Percentiles rank a stretch among this genome's conserved stretches.
These are phyloP conservation scores for Podila epicladia DNA, from an alignment of 192 early-diverging fungal species.

Conservation along the genomic window DNA sequence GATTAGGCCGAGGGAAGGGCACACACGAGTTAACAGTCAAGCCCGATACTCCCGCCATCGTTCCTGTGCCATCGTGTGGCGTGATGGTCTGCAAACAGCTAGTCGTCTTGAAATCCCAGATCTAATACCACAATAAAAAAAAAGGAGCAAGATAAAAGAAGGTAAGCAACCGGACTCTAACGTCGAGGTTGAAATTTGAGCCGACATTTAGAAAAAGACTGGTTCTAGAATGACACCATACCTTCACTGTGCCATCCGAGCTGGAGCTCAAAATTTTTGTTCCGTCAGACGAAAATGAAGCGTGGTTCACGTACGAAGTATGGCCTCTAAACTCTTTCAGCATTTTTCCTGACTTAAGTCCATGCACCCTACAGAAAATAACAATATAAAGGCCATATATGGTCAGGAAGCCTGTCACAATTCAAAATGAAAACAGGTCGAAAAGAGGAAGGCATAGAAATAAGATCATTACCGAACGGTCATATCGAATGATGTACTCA, in stretches of 20 bases:
- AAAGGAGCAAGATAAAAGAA: not conserved
- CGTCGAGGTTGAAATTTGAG: not conserved
- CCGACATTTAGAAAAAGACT: no score
- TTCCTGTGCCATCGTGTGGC: conserved; percentile 60
- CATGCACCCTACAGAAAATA: conserved; percentile 73
- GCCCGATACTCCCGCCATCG: conserved; percentile 59
- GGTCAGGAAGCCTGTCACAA: not conserved
- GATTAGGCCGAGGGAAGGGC: conserved; percentile 71
- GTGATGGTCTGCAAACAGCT: conserved; percentile 71
- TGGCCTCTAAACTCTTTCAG: conserved; percentile 95
- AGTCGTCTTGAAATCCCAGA: conserved; percentile 90
- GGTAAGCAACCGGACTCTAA: not conserved
- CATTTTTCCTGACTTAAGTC: conserved; percentile 91
- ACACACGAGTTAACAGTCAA: conserved; percentile 68
- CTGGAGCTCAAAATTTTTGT: conserved; percentile 78
- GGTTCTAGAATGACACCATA: conserved; percentile 31
- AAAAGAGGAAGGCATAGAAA: no score
- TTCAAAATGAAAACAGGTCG: no score
- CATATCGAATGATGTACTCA: conserved; percentile 84
- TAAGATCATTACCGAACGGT: conserved; percentile 64
- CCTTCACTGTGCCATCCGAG: conserved; percentile 89
- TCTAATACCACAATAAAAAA: conserved; percentile 53
- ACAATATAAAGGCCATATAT: not conserved
- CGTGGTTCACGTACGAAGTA: conserved; percentile 87
- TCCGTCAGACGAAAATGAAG: conserved; percentile 76